Evolutionary conservation across 805 yeast genomes (phyloP), one percentile per base, ranked within the genome.

Genomic region (Lachancea thermotolerans): DNA sequence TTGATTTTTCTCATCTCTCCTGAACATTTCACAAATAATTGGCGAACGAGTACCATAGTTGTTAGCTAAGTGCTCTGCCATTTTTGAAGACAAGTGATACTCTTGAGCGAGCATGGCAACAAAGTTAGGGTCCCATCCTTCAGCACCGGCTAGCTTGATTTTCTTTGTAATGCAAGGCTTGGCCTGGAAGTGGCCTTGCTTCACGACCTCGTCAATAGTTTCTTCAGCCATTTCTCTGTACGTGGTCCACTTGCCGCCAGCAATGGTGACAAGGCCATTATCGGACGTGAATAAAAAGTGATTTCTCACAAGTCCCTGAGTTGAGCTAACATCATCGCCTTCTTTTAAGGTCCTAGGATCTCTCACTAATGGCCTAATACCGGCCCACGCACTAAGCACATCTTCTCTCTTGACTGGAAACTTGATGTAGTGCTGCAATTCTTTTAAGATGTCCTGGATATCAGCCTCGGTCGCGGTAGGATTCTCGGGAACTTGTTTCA

Each of bases 171-270:
- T 49, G 42, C 73, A 69, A 25, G 74, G 71, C 47, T 65, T 63
- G 40, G 71, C 72, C 34, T 62, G 52, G 46, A 74, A 68, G 39
- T 67, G 56, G 14, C 65, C 68, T 41, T 69, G 68, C 59, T 77
- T 72, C 39, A 86, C 73, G 44, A 85, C 79, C 54, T 78, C 79
- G 65, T 86, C 82, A 39, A 90, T 81, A 37, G 96, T 86, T 70
- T 91, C 96, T 70, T 90, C 82, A 17, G 97, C 96, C 97, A 90
- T 90, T 71, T 88, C 95, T 71, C 97, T 78, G 73, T 90, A 91
- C 32, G 98, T 90, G 44, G 98, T 90, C 98, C 98, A 90, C 71
- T 90, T 90, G 65, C 98, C 98, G 59, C 97, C 98, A 15, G 95
- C 82, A 54, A 90, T 85, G 34, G 98, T 90, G 34, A 90, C 73